Percentiles rank a stretch among this genome's conserved stretches.
Evolutionary conservation across 495 filamentous ascomycete genomes (phyloP).

Genomic region (Penicillium samsonianum): DNA sequence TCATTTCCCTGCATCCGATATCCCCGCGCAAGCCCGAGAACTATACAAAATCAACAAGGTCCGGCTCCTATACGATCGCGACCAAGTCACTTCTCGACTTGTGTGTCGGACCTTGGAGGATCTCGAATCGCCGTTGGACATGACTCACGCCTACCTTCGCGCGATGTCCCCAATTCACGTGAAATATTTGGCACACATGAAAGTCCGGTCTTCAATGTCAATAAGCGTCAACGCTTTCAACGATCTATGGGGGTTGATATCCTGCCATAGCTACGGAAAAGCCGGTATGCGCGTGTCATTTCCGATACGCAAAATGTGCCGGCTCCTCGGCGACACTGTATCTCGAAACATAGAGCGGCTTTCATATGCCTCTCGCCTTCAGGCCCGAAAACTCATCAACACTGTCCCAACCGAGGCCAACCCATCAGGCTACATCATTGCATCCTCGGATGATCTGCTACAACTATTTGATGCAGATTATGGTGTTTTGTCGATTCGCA

Average conservation of each 20-base stretch:
- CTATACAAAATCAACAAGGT: slow-evolving; percentile 67
- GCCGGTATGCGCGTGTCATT: slow-evolving; percentile 88
- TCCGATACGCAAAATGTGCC: slow-evolving; percentile 90
- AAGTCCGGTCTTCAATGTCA: slow-evolving; percentile 88
- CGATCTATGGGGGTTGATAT: slow-evolving; percentile 87
- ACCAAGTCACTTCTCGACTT: slow-evolving; percentile 61
- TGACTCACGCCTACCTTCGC: slow-evolving; percentile 82
- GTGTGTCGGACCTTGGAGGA: slow-evolving; percentile 79
- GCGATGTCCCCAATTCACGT: slow-evolving; percentile 87
- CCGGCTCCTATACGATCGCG: slow-evolving; percentile 41
- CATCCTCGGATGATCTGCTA: slow-evolving; percentile 83
- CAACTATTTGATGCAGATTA: slow-evolving; percentile 88
- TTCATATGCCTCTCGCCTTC: slow-evolving; percentile 80
- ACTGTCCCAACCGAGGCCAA: slow-evolving; percentile 74
- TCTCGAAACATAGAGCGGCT: slow-evolving; percentile 88
- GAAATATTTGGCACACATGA: slow-evolving; percentile 90
- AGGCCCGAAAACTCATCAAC: slow-evolving; percentile 50
- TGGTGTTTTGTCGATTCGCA: slow-evolving; percentile 80
- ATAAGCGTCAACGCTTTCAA: slow-evolving; percentile 86
- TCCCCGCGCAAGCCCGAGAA: slow-evolving; percentile 79
- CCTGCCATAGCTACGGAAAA: slow-evolving; percentile 83
- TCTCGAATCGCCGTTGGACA: slow-evolving; percentile 75
- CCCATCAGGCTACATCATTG: slow-evolving; percentile 89
- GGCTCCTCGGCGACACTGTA: slow-evolving; percentile 83
- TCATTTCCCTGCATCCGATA: slow-evolving; percentile 89